phyloP scores from a whole-genome alignment of 2,329 filamentous ascomycete species.

The Colletotrichum kahawae region DNA sequence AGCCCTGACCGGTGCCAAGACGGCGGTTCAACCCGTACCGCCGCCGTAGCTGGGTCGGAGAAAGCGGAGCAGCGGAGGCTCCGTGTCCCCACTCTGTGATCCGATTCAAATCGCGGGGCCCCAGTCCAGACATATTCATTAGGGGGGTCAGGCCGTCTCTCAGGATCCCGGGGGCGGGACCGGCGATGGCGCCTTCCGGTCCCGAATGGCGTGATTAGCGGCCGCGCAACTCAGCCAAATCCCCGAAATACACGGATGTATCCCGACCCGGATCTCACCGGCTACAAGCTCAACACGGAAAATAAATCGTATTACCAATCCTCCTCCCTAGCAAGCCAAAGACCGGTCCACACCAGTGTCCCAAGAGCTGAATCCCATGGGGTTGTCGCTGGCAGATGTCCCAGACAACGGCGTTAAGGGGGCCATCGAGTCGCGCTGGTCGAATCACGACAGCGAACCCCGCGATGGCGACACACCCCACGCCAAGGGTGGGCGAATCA shows the following conservation, averaged over 20 bases:
- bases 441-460: conserved; percentile 20
- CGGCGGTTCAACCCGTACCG: background rate
- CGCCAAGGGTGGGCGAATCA: conserved; percentile 17
- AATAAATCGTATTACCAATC: background rate
- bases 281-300: background rate
- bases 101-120: background rate
- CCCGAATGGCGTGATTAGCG: background rate
- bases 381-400: background rate
- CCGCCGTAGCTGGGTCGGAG: background rate
- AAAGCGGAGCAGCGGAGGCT: background rate
- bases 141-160: background rate
- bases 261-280: background rate
- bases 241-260: background rate
- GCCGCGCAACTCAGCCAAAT: background rate
- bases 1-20: background rate
- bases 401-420: background rate
- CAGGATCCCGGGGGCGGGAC: background rate
- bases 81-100: background rate
- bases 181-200: background rate
- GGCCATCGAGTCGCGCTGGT: background rate
- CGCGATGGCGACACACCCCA: conserved; percentile 23
- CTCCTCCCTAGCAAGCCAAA: no score
- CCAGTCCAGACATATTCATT: background rate
- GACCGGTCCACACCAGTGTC: background rate
- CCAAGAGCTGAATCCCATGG: background rate